Evolutionary conservation across 495 filamentous ascomycete species (phyloP).

Genomic region (Penicillium steckii): DNA sequence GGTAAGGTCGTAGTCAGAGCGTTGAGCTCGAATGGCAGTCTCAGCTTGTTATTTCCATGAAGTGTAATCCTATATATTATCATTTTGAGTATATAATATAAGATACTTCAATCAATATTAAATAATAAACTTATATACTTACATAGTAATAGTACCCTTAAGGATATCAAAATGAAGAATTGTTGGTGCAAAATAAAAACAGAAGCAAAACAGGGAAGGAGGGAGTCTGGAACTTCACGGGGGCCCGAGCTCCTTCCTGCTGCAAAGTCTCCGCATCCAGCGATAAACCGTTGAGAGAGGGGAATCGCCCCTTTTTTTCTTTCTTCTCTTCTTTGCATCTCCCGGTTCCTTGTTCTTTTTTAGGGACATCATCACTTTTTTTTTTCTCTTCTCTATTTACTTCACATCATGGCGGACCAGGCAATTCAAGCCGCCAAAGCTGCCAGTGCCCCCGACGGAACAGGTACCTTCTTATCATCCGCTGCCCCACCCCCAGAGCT

Average conservation of each 20-base stretch:
- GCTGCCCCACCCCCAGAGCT: background rate
- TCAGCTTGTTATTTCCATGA: no score
- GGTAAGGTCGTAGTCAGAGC: background rate
- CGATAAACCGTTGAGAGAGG: background rate
- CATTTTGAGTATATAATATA: no score
- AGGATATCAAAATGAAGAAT: background rate
- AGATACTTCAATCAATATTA: no score
- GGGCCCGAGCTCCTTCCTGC: slow-evolving; percentile 17
- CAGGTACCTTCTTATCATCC: slow-evolving; percentile 12
- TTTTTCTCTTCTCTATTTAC: background rate
- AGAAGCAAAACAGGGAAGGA: slow-evolving; percentile 8
- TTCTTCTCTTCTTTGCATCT: background rate
- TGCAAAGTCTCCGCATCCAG: slow-evolving; percentile 10
- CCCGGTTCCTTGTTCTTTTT: background rate
- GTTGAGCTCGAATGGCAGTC: no score
- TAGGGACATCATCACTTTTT: background rate
- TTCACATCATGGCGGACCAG: slow-evolving; percentile 1
- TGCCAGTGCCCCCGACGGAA: slow-evolving; percentile 16
- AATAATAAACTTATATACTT: no score
- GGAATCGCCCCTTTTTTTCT: background rate
- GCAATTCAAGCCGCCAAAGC: background rate
- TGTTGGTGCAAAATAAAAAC: background rate
- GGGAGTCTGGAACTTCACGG: slow-evolving; percentile 3
- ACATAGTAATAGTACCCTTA: no score
- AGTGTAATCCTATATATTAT: background rate